Evolutionary conservation across 306 rosid species (phyloP).

Genomic region (Sechiopsis laciniata): DNA sequence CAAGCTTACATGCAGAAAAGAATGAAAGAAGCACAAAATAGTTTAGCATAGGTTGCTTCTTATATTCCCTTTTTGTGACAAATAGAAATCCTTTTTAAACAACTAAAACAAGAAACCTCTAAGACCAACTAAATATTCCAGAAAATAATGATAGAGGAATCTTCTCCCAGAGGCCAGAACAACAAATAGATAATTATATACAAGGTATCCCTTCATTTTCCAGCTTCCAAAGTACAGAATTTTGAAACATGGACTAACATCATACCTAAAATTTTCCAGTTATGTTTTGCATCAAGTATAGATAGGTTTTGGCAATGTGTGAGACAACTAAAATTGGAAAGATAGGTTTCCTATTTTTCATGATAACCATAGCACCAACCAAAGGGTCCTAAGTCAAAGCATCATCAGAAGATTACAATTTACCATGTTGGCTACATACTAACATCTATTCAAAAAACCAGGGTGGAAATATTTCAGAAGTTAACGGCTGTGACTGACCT

Average conservation of each 20-base stretch:
- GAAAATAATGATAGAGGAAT: not conserved
- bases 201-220: slow-evolving; percentile 7
- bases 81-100: not conserved
- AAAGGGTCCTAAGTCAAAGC: slow-evolving; percentile 11
- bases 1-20: too few species aligned
- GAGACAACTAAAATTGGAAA: not conserved
- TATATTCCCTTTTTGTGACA: not conserved
- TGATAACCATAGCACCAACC: not conserved
- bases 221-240: not conserved
- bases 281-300: not conserved
- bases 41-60: not conserved
- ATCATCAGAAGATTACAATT: not conserved
- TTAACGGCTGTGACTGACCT: slow-evolving; percentile 40
- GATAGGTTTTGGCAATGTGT: slow-evolving; percentile 1
- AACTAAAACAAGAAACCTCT: not conserved
- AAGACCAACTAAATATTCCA: not conserved
- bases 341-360: not conserved
- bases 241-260: not conserved
- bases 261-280: not conserved
- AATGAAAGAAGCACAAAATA: slow-evolving; percentile 1
- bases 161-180: not conserved
- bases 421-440: not conserved
- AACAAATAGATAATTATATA: not conserved
- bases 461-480: not conserved
- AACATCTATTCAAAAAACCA: not conserved